Evolutionary conservation across 73 alveolate genomes (phyloP).

Genomic region (Paramecium sexaurelia): DNA sequence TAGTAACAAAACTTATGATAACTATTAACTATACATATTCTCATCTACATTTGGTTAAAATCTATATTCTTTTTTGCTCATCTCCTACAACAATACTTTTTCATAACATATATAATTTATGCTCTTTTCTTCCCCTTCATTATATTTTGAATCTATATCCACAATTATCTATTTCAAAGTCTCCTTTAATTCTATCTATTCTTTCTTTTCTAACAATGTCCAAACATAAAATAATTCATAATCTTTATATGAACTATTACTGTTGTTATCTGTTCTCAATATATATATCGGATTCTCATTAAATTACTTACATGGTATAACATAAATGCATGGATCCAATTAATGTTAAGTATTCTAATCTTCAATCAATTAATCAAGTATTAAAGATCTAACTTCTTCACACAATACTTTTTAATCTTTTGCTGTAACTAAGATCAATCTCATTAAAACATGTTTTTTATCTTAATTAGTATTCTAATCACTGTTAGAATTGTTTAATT

Average conservation of each 20-base stretch:
- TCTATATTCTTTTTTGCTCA: neutral
- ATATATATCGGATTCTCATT: neutral
- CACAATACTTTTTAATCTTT: neutral
- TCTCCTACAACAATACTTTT: neutral
- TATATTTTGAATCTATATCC: neutral
- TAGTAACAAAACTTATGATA: neutral
- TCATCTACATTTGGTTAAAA: neutral
- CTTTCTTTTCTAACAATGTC: neutral
- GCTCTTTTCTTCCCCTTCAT: neutral
- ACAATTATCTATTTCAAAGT: neutral
- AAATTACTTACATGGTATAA: neutral
- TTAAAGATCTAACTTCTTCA: neutral
- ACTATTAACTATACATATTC: neutral
- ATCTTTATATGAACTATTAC: neutral
- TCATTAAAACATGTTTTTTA: neutral
- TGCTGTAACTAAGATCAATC: neutral
- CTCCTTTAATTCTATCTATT: neutral
- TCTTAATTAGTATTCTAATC: neutral
- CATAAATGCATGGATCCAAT: neutral
- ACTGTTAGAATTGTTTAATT: neutral
- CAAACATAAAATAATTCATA: conserved; percentile 16
- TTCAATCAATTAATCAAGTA: neutral
- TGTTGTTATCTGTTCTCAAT: neutral
- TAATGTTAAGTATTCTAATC: neutral
- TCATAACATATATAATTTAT: neutral